Evolutionary conservation across 352 stramenopile genomes (phyloP).

Genomic region (Globisporangium yorkense): DNA sequence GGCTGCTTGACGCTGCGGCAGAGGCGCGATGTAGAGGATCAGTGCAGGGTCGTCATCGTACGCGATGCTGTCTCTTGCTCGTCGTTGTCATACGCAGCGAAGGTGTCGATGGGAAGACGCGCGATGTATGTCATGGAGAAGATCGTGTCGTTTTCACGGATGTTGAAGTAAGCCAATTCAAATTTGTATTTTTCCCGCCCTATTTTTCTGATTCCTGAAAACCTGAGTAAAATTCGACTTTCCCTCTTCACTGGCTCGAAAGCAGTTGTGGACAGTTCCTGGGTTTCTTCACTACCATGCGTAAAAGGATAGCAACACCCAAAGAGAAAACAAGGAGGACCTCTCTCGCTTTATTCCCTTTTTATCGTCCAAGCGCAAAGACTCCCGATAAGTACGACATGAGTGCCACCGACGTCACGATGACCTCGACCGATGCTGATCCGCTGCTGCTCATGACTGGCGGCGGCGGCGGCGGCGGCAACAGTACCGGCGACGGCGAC

Average conservation of each 20-base stretch:
- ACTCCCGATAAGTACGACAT: not conserved
- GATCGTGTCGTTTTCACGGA: no score
- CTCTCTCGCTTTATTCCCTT: not conserved
- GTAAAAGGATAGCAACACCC: not conserved
- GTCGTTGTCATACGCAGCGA: no score
- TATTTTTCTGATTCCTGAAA: no score
- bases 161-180: no score
- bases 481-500: not conserved
- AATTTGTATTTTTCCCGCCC: no score
- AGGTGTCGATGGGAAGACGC: no score
- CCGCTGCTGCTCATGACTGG: not conserved
- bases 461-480: not conserved
- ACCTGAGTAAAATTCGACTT: no score
- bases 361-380: not conserved
- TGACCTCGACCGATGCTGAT: not conserved
- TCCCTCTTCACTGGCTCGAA: not conserved
- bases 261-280: not conserved
- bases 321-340: not conserved
- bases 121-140: no score
- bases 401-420: not conserved
- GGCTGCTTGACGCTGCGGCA: constrained; percentile 14
- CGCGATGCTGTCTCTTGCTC: no score
- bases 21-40: no score
- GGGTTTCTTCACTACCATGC: not conserved
- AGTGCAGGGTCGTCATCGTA: no score